A percentile compares a stretch with the other conserved stretches of the same genome.
These are phyloP conservation scores for Citrullus colocynthis DNA, from an alignment of 306 rosid genomes.

Conservation along the genomic window DNA sequence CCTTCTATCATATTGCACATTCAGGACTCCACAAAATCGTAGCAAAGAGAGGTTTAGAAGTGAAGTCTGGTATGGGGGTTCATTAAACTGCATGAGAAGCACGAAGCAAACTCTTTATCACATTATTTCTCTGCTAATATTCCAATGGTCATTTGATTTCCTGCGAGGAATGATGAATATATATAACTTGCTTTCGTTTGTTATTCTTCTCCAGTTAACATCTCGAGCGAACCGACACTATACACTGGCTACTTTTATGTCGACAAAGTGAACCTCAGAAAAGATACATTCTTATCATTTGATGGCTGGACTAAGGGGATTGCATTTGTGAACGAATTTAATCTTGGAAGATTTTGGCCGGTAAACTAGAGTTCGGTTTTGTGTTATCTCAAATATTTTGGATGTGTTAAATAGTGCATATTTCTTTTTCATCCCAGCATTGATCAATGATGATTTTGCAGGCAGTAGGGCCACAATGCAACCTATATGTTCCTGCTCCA, in stretches of 20 bases:
- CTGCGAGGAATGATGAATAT: neutral
- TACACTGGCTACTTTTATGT: constrained; percentile 58
- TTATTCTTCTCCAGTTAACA: constrained; percentile 30
- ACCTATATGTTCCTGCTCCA: constrained; percentile 82
- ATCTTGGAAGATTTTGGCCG: constrained; percentile 94
- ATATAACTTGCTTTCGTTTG: neutral
- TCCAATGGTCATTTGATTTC: neutral
- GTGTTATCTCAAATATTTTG: neutral
- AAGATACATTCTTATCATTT: constrained; percentile 74
- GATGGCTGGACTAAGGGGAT: constrained; percentile 77
- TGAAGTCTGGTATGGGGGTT: constrained; percentile 45
- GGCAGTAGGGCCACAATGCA: constrained; percentile 87
- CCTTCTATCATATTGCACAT: constrained; percentile 26
- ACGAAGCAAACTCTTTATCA: neutral
- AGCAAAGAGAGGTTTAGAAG: constrained; percentile 21
- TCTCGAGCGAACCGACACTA: constrained; percentile 53
- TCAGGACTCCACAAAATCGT: constrained; percentile 20
- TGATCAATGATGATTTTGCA: constrained; percentile 20
- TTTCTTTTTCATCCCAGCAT: neutral
- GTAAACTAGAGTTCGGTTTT: constrained; percentile 17
- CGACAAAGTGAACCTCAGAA: constrained; percentile 29
- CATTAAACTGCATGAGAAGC: constrained; percentile 1
- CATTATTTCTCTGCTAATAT: neutral
- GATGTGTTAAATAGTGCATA: neutral
- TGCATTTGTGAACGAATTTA: constrained; percentile 63